Conservation (phyloP, 495 filamentous ascomycete genomes). For the Penicillium robsamsonii region DNA sequence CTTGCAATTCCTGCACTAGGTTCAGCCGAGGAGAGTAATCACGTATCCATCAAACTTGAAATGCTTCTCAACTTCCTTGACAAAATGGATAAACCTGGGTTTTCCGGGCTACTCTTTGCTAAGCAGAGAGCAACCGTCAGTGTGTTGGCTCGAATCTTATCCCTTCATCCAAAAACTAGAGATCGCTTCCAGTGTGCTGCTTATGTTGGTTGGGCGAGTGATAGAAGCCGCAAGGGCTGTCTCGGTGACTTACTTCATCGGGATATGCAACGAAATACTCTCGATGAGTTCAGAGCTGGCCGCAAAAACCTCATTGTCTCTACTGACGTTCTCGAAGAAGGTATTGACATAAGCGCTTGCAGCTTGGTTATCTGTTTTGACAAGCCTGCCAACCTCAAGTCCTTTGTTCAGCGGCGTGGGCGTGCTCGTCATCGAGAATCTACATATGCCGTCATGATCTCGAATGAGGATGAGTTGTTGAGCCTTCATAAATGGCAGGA, state of each 20-base stretch:
- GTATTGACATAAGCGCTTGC: constrained; percentile 84
- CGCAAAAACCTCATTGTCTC: constrained; percentile 74
- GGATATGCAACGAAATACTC: constrained; percentile 54
- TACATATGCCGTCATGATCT: constrained; percentile 65
- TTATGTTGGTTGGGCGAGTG: constrained; percentile 70
- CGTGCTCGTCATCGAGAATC: constrained; percentile 73
- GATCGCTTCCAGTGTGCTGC: constrained; percentile 55
- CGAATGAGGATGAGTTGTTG: constrained; percentile 34
- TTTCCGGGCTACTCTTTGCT: constrained; percentile 77
- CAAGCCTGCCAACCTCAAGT: constrained; percentile 70
- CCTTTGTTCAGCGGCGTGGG: constrained; percentile 86
- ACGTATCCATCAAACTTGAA: constrained; percentile 52
- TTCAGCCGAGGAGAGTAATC: constrained; percentile 19
- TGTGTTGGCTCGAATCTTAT: constrained; percentile 65
- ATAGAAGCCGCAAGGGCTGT: constrained; percentile 43
- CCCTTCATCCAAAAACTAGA: constrained; percentile 55
- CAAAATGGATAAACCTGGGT: constrained; percentile 39
- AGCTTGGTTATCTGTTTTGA: constrained; percentile 87
- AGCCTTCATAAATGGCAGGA: constrained; percentile 53
- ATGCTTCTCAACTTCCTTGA: constrained; percentile 55
- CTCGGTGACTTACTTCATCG: constrained; percentile 60
- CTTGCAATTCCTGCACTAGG: constrained; percentile 37
- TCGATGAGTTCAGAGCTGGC: constrained; percentile 68
- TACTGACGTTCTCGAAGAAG: constrained; percentile 87
- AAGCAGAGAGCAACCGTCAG: constrained; percentile 67